These are phyloP conservation scores for Moesziomyces globuligerus DNA, from an alignment of 1,284 basidiomycete species.

Conservation along the genomic window DNA sequence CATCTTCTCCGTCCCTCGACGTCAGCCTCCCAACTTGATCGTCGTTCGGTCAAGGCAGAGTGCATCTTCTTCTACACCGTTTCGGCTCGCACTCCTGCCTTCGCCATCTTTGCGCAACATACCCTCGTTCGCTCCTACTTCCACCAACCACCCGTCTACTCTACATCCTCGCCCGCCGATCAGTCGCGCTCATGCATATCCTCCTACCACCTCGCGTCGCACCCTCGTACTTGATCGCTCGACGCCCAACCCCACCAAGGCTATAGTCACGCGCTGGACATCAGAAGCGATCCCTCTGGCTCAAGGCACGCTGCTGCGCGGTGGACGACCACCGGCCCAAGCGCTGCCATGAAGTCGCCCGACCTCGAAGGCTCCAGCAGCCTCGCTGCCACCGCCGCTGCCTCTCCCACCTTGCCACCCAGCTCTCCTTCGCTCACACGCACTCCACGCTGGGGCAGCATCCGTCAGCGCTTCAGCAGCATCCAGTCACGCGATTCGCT, in stretches of 20 bases:
- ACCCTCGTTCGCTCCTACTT: neutral
- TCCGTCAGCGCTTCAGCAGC: conserved; percentile 42
- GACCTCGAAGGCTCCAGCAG: neutral
- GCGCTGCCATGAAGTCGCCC: neutral
- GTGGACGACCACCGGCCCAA: too few relatives aligned
- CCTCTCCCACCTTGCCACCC: conserved; percentile 6
- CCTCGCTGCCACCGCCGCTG: conserved; percentile 1
- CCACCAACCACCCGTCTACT: too few relatives aligned
- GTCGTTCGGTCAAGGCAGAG: too few relatives aligned
- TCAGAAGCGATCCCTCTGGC: too few relatives aligned
- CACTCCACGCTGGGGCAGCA: conserved; percentile 40
- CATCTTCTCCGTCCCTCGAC: too few relatives aligned
- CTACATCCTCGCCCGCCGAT: neutral
- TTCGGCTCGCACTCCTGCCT: too few relatives aligned
- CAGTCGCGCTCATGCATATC: neutral
- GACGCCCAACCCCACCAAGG: neutral
- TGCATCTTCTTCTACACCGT: too few relatives aligned
- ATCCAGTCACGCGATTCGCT: conserved; percentile 27
- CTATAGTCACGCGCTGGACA: neutral
- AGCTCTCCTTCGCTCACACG: conserved; percentile 10
- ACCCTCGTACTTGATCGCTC: too few relatives aligned
- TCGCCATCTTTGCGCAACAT: too few relatives aligned
- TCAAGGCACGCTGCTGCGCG: too few relatives aligned
- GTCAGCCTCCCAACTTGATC: too few relatives aligned
- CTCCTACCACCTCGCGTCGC: neutral